These are phyloP conservation scores for Aspergillus japonicus DNA, from an alignment of 2,329 filamentous ascomycete species.

Conservation along the genomic window DNA sequence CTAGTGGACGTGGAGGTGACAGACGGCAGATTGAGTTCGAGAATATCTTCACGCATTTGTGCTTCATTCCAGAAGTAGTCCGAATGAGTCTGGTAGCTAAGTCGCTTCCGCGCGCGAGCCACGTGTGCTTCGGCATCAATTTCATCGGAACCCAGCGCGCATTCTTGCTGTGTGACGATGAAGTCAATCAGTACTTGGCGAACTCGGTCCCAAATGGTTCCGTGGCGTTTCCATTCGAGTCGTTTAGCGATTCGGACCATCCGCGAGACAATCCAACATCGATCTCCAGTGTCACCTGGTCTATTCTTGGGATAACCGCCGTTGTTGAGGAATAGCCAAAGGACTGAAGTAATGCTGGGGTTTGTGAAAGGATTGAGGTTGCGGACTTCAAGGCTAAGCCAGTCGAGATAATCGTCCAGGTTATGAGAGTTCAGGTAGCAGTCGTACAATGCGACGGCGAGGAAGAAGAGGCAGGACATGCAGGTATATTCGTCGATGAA, in stretches of 20 bases:
- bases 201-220: slow-evolving; percentile 29
- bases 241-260: slow-evolving; percentile 33
- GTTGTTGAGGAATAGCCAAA: slow-evolving; percentile 33
- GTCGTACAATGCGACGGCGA: slow-evolving; percentile 30
- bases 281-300: slow-evolving; percentile 24
- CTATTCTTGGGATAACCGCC: slow-evolving; percentile 27
- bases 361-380: slow-evolving; percentile 24
- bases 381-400: slow-evolving; percentile 27
- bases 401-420: slow-evolving; percentile 30
- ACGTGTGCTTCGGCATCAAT: slow-evolving; percentile 22
- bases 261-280: slow-evolving; percentile 34
- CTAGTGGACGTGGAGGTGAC: not conserved
- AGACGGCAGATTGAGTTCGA: slow-evolving; percentile 12
- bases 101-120: slow-evolving; percentile 23
- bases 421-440: slow-evolving; percentile 25
- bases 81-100: not conserved
- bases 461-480: slow-evolving; percentile 33
- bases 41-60: slow-evolving; percentile 28
- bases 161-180: slow-evolving; percentile 29
- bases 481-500: slow-evolving; percentile 36
- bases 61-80: slow-evolving; percentile 30
- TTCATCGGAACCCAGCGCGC: slow-evolving; percentile 25
- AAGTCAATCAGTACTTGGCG: slow-evolving; percentile 28
- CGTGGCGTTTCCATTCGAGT: slow-evolving; percentile 31
- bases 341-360: slow-evolving; percentile 31